Conservation (phyloP, 441 rosid genomes). For the Isatis lusitanica region DNA sequence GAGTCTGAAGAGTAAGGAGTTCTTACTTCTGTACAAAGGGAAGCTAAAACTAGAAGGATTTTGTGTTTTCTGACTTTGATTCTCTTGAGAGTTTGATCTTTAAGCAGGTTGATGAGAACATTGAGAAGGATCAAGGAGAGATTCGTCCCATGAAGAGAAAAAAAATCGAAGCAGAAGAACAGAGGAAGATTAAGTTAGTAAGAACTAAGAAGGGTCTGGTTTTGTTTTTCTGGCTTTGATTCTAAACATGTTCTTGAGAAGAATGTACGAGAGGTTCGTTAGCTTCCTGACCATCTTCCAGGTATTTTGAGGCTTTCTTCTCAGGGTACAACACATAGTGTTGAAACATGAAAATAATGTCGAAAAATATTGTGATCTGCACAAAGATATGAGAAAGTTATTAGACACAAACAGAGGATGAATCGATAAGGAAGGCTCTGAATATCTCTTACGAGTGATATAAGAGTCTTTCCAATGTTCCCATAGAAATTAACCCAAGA, state of each 20-base stretch:
- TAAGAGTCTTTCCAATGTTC: conserved; percentile 80
- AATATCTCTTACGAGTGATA: conserved; percentile 66
- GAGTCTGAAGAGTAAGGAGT: no score
- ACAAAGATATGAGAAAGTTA: conserved; percentile 1
- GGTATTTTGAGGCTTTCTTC: conserved; percentile 33
- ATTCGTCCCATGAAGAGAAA: no score
- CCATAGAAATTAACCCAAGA: conserved; percentile 98
- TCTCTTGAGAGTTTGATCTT: no score
- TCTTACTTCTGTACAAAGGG: no score
- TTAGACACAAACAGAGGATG: not conserved
- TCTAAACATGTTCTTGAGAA: conserved; percentile 52
- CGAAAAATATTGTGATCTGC: conserved; percentile 81
- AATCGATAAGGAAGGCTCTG: not conserved
- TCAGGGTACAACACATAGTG: conserved; percentile 56
- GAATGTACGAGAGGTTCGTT: conserved; percentile 54
- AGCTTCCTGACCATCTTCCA: conserved; percentile 39
- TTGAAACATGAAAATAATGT: conserved; percentile 72
- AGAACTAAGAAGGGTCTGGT: not conserved
- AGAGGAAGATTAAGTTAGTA: no score
- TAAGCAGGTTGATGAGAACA: no score
- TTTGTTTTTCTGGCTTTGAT: conserved; percentile 27
- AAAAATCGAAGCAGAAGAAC: no score
- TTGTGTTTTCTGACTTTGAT: no score
- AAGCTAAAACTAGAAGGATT: no score
- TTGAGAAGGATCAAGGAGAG: no score